Evolutionary conservation across 495 filamentous ascomycete species (phyloP).

Genomic region (Penicillium macrosclerotiorum): DNA sequence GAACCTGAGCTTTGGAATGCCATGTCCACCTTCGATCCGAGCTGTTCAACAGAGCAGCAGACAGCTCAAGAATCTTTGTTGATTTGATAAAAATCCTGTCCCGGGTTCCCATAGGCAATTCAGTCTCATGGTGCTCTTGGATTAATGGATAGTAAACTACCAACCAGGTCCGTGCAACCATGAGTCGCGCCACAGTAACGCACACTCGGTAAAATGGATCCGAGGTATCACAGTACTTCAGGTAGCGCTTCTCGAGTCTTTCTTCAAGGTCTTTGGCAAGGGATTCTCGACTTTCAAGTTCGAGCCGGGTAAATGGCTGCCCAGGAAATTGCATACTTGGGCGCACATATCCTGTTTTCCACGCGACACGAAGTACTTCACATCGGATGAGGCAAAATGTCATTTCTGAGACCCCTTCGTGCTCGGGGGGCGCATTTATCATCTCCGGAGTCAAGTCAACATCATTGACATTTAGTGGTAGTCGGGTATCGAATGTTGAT

Average conservation of each 20-base stretch:
- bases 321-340: background rate
- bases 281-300: conserved; percentile 52
- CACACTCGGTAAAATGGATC: conserved; percentile 69
- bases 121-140: conserved; percentile 27
- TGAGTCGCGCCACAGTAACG: conserved; percentile 64
- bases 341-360: conserved; percentile 28
- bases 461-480: conserved; percentile 74
- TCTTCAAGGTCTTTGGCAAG: conserved; percentile 55
- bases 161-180: conserved; percentile 68
- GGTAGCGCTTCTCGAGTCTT: conserved; percentile 50
- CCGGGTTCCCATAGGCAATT: conserved; percentile 55
- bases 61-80: conserved; percentile 75
- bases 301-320: background rate
- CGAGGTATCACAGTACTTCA: conserved; percentile 57
- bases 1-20: conserved; percentile 78
- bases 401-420: conserved; percentile 68
- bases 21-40: conserved; percentile 68
- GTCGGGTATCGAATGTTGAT: conserved; percentile 60
- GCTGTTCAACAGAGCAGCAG: conserved; percentile 59
- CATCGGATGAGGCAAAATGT: conserved; percentile 71
- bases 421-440: conserved; percentile 54
- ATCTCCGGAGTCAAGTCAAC: conserved; percentile 60
- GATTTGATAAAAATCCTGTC: conserved; percentile 72
- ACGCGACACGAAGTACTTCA: conserved; percentile 30
- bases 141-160: conserved; percentile 60